phyloP scores from a whole-genome alignment of 306 rosid genomes.

The Ormosia semicastrata region DNA sequence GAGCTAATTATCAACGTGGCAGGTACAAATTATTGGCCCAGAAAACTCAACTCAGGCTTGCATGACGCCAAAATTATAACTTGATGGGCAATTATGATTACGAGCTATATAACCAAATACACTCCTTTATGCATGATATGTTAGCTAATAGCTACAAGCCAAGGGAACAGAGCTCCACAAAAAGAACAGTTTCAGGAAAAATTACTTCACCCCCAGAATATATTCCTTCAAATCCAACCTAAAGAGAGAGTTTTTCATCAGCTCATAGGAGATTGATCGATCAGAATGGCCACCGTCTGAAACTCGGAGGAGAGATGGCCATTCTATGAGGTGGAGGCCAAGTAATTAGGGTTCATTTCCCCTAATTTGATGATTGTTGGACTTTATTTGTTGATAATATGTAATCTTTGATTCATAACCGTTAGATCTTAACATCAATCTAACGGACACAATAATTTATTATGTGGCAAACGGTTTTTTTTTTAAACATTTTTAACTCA shows the following conservation, averaged over 20 bases:
- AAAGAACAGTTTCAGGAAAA: background rate
- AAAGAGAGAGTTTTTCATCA: background rate
- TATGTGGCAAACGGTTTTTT: too few species aligned
- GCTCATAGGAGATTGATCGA: too few species aligned
- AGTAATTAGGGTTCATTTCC: too few species aligned
- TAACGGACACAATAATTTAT: too few species aligned
- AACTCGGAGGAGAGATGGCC: too few species aligned
- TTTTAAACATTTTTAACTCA: too few species aligned
- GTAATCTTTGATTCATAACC: too few species aligned
- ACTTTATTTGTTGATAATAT: too few species aligned
- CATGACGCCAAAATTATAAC: background rate
- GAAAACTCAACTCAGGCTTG: background rate
- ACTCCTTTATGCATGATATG: background rate
- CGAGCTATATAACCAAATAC: background rate
- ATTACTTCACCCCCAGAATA: background rate
- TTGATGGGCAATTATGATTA: background rate
- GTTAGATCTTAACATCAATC: too few species aligned
- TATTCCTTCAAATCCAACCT: background rate
- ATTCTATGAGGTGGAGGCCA: too few species aligned
- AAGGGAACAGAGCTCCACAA: background rate
- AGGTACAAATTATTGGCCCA: background rate
- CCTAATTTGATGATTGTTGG: too few species aligned
- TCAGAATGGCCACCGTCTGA: too few species aligned
- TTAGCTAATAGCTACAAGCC: background rate
- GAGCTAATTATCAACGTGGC: background rate